Conservation (phyloP, 202 grass and related monocot species). For the Bolboschoenoplectus hybrid region DNA sequence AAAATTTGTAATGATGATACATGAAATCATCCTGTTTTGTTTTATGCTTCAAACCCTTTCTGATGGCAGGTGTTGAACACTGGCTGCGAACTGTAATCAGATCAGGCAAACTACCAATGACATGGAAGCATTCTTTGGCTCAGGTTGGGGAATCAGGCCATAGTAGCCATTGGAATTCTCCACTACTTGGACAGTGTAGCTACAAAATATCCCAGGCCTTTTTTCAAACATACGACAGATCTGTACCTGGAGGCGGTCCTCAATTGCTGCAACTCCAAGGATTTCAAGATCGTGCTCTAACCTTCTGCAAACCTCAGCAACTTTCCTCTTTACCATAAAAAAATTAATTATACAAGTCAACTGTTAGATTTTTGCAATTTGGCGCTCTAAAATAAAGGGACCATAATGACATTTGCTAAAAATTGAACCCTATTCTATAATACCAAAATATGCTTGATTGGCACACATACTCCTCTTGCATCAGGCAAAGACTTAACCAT, state of each 20-base stretch:
- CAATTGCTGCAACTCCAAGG: conserved; percentile 91
- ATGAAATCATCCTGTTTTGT: conserved; percentile 13
- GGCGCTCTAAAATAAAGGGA: not conserved
- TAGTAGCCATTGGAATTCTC: not conserved
- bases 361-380: conserved; percentile 24
- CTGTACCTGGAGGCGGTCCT: conserved; percentile 85
- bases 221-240: not conserved
- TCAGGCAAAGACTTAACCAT: not conserved
- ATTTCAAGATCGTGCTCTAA: conserved; percentile 87
- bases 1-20: not conserved
- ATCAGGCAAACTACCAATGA: conserved; percentile 15
- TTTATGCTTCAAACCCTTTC: not conserved
- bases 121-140: not conserved
- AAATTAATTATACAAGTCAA: conserved; percentile 33
- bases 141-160: not conserved
- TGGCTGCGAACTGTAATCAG: not conserved
- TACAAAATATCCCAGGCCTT: not conserved
- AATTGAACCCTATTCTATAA: not conserved
- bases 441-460: conserved; percentile 15
- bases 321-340: conserved; percentile 53
- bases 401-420: not conserved
- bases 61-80: not conserved
- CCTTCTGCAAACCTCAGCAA: conserved; percentile 66
- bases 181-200: not conserved
- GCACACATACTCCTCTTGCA: not conserved